phyloP scores from a whole-genome alignment of 2,329 filamentous ascomycete species.

The Orbilia ellipsospora region DNA sequence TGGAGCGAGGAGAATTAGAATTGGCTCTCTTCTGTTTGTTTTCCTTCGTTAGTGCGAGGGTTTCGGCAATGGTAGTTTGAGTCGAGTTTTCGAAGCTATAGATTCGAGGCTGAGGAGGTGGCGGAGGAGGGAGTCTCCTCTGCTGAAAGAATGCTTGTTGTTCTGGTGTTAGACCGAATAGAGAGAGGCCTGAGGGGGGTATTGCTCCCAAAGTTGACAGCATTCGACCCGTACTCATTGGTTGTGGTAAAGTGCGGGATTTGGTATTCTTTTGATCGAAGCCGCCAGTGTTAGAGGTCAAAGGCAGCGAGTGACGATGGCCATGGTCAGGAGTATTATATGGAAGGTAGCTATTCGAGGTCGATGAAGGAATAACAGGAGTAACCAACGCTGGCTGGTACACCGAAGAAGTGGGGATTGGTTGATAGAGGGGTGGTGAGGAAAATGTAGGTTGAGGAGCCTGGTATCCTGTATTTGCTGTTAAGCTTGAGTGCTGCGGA shows the following conservation, averaged over 20 bases:
- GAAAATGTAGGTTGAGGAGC: slow-evolving; percentile 33
- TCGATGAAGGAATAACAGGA: slow-evolving; percentile 42
- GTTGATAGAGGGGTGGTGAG: slow-evolving; percentile 27
- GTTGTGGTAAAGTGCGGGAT: slow-evolving; percentile 38
- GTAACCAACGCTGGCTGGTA: slow-evolving; percentile 47
- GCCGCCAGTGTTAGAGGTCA: slow-evolving; percentile 16
- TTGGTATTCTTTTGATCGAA: slow-evolving; percentile 42
- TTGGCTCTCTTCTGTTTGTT: slow-evolving; percentile 41
- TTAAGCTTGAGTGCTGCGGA: slow-evolving; percentile 26
- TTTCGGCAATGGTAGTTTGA: slow-evolving; percentile 46
- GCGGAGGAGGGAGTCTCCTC: slow-evolving; percentile 40
- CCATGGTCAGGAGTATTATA: slow-evolving; percentile 10
- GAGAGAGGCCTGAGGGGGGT: slow-evolving; percentile 44
- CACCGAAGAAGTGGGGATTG: slow-evolving; percentile 37
- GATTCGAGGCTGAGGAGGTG: slow-evolving; percentile 47
- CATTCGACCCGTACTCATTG: slow-evolving; percentile 38
- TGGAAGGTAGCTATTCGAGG: slow-evolving; percentile 26
- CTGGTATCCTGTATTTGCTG: slow-evolving; percentile 28
- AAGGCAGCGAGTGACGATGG: slow-evolving; percentile 29
- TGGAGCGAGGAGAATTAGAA: slow-evolving; percentile 19
- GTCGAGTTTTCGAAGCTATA: slow-evolving; percentile 54
- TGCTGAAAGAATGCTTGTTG: slow-evolving; percentile 51
- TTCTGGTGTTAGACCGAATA: slow-evolving; percentile 50
- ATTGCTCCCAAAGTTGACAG: slow-evolving; percentile 49
- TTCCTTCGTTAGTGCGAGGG: slow-evolving; percentile 27